Percentiles rank a stretch among this genome's conserved stretches.
Conservation (phyloP, 2,329 filamentous ascomycete genomes). For the Boeremia lycopersici region DNA sequence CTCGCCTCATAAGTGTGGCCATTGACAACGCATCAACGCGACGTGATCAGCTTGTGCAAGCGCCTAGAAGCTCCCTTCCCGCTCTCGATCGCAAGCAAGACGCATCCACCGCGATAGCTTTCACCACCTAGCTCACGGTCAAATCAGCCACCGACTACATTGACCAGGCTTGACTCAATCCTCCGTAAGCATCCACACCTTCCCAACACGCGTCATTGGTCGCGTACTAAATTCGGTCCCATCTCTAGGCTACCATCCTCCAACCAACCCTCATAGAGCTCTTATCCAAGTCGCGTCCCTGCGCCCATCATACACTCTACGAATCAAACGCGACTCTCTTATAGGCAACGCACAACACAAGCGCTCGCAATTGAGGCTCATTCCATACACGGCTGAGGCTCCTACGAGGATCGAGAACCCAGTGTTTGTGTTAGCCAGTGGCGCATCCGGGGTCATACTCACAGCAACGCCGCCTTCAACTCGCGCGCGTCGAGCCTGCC, state of each 20-base stretch:
- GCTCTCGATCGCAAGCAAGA: slow-evolving; percentile 42
- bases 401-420: slow-evolving; percentile 26
- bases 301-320: slow-evolving; percentile 29
- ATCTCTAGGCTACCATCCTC: slow-evolving; percentile 41
- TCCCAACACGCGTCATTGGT: slow-evolving; percentile 33
- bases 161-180: slow-evolving; percentile 25
- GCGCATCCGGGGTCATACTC: slow-evolving; percentile 42
- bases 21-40: slow-evolving; percentile 53
- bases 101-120: slow-evolving; percentile 28
- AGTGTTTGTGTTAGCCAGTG: slow-evolving; percentile 39
- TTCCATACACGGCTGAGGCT: slow-evolving; percentile 22
- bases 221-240: slow-evolving; percentile 37
- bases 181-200: slow-evolving; percentile 29
- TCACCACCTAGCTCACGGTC: slow-evolving; percentile 27
- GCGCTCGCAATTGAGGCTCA: slow-evolving; percentile 24
- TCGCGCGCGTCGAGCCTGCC: slow-evolving; percentile 33
- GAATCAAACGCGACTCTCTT: slow-evolving; percentile 21
- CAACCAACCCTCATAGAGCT: slow-evolving; percentile 38
- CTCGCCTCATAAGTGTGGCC: slow-evolving; percentile 49
- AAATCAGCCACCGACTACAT: slow-evolving; percentile 26
- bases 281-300: slow-evolving; percentile 34
- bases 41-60: slow-evolving; percentile 44
- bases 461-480: slow-evolving; percentile 30
- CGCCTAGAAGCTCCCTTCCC: slow-evolving; percentile 40
- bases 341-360: slow-evolving; percentile 35